Conservation (phyloP, 345 rosid species). For the Arabis alpina region DNA sequence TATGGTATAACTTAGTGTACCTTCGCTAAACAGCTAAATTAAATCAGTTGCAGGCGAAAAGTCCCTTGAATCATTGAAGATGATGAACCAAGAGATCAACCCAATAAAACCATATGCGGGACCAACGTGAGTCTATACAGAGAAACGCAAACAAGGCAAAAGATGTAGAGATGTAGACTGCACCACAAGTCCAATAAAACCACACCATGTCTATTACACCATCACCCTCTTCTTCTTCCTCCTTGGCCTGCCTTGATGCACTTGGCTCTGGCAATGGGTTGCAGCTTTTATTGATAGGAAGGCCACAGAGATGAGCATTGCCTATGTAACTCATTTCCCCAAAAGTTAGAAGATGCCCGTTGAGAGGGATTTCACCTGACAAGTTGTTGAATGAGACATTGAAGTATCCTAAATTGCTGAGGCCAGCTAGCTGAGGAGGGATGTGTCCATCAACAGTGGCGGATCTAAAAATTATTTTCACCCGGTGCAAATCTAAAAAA, state of each 20-base stretch:
- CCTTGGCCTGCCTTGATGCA: not conserved
- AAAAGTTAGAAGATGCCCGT: conserved; percentile 30
- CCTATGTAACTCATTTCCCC: conserved; percentile 12
- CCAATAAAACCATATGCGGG: conserved; percentile 17
- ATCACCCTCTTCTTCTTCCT: conserved; percentile 13
- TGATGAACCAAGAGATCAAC: conserved; percentile 19
- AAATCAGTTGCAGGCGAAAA: not conserved
- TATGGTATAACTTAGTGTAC: not conserved
- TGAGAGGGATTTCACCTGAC: conserved; percentile 62
- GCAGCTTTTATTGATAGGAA: conserved; percentile 29
- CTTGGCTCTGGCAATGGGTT: not conserved
- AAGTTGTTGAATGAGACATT: conserved; percentile 69
- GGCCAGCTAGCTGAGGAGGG: conserved; percentile 56
- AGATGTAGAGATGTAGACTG: not conserved
- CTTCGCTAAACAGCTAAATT: not conserved
- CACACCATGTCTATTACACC: conserved; percentile 33
- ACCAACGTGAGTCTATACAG: conserved; percentile 29
- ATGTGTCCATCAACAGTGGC: too few species aligned
- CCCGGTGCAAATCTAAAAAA: too few species aligned
- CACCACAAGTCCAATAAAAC: conserved; percentile 38
- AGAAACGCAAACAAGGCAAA: conserved; percentile 16
- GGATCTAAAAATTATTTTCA: too few species aligned
- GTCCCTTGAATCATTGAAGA: conserved; percentile 7
- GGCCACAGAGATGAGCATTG: conserved; percentile 20
- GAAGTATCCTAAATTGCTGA: conserved; percentile 52